Percentiles rank a stretch among this genome's conserved stretches.
Evolutionary conservation across 139 green algal genomes (phyloP).

Genomic region (Coccomyxa sp.): DNA sequence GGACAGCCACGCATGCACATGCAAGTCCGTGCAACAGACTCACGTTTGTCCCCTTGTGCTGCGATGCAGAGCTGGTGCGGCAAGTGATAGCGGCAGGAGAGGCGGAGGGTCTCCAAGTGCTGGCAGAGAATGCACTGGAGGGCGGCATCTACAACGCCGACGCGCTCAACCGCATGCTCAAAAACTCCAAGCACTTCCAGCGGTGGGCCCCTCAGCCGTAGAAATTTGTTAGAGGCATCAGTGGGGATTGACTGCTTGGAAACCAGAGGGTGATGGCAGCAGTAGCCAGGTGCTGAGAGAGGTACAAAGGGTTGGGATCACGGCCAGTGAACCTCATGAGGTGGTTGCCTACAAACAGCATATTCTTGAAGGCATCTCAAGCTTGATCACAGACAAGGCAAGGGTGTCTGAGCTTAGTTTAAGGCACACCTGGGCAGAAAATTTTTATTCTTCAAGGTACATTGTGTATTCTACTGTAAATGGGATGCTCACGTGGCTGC

Average conservation of each 20-base stretch:
- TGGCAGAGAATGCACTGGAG: slow-evolving; percentile 11
- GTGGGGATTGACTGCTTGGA: background rate
- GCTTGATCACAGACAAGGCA: too few relatives aligned
- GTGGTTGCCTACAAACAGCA: too few relatives aligned
- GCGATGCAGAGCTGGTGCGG: background rate
- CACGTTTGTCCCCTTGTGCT: background rate
- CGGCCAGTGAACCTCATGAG: too few relatives aligned
- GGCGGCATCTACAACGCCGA: slow-evolving; percentile 5
- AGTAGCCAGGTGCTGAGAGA: background rate
- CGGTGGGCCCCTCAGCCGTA: background rate
- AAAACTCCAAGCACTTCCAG: slow-evolving; percentile 1
- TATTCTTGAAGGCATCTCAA: too few relatives aligned
- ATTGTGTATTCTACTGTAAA: background rate
- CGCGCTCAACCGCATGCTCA: background rate
- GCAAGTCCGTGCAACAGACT: background rate
- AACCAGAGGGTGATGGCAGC: background rate
- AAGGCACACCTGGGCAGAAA: background rate
- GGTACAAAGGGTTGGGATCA: too few relatives aligned
- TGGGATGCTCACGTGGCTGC: background rate
- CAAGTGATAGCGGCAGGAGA: background rate
- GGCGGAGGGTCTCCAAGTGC: background rate
- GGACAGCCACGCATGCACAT: too few relatives aligned
- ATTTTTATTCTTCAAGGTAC: background rate
- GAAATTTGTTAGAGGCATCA: too few relatives aligned
- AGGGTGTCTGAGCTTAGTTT: background rate